Conservation (phyloP, 2,329 filamentous ascomycete species). For the Pyrenophora graminea region DNA sequence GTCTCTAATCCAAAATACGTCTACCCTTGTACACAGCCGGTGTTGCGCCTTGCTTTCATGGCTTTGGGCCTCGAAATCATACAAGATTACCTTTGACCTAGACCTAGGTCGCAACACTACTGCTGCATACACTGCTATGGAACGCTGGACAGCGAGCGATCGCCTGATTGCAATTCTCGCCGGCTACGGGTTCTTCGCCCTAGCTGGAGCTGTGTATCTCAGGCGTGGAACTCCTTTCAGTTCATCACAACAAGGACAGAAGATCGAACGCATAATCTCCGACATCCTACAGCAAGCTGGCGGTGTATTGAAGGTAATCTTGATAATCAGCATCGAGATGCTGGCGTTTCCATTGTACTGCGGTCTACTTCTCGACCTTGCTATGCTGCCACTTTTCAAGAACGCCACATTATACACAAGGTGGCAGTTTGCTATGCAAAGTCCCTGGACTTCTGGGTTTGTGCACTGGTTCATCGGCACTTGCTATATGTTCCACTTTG, state of each 20-base stretch:
- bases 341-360: conserved; percentile 95
- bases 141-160: conserved; percentile 57
- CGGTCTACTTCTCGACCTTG: conserved; percentile 84
- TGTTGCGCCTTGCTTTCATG: conserved; percentile 24
- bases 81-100: conserved; percentile 44
- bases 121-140: conserved; percentile 32
- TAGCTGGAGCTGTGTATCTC: conserved; percentile 78
- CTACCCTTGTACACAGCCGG: conserved; percentile 14
- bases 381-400: conserved; percentile 86
- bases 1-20: conserved; percentile 8
- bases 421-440: conserved; percentile 74
- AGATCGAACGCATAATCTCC: conserved; percentile 73
- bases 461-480: conserved; percentile 99
- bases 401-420: conserved; percentile 76
- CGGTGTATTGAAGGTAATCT: conserved; percentile 94
- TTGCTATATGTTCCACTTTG: conserved; percentile 99
- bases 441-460: conserved; percentile 88
- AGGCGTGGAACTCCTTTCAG: conserved; percentile 72
- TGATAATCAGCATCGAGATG: conserved; percentile 99
- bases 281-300: conserved; percentile 90
- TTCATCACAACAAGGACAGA: conserved; percentile 57
- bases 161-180: conserved; percentile 73
- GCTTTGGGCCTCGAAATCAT: conserved; percentile 42
- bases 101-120: conserved; percentile 30
- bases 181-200: conserved; percentile 78